Evolutionary conservation across 371 early-diverging fungal species (phyloP).

Genomic region (Mucor racemosus): DNA sequence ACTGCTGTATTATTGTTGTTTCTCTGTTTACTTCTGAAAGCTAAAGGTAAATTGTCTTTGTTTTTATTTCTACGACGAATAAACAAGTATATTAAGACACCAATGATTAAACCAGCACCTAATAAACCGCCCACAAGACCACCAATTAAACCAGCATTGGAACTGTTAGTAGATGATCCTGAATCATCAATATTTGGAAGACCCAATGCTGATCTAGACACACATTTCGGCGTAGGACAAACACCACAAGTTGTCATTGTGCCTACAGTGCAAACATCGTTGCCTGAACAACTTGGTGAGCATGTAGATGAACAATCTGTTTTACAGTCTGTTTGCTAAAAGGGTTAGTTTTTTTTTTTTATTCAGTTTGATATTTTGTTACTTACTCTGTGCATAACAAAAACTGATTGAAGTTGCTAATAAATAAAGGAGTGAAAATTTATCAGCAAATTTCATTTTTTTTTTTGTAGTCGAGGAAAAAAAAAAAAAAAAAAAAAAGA

Average conservation of each 20-base stretch:
- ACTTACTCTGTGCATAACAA: conserved; percentile 18
- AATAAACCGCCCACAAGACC: conserved; percentile 45
- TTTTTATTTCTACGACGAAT: conserved; percentile 30
- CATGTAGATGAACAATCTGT: conserved; percentile 36
- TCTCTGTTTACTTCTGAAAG: conserved; percentile 18
- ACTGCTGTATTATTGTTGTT: conserved; percentile 3
- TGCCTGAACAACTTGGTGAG: conserved; percentile 32
- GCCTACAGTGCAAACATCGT: conserved; percentile 37
- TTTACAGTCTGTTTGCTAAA: conserved; percentile 23
- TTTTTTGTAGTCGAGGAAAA: not conserved
- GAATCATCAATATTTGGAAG: conserved; percentile 16
- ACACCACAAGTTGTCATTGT: conserved; percentile 48
- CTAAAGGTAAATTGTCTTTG: conserved; percentile 33
- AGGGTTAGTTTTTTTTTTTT: not conserved
- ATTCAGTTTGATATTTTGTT: not conserved
- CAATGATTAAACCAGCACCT: conserved; percentile 32
- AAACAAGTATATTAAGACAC: conserved; percentile 20
- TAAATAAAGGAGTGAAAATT: not conserved
- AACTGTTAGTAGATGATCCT: not conserved
- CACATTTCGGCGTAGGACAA: conserved; percentile 46
- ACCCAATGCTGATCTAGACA: conserved; percentile 32
- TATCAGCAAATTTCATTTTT: not conserved
- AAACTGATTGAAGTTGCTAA: not conserved
- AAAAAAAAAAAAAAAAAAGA: not conserved
- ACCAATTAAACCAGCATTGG: conserved; percentile 39